Percentiles rank a stretch among this genome's conserved stretches.
Evolutionary conservation across 2,329 filamentous ascomycete species (phyloP).

Genomic region (Sarocladiaceae sp.): DNA sequence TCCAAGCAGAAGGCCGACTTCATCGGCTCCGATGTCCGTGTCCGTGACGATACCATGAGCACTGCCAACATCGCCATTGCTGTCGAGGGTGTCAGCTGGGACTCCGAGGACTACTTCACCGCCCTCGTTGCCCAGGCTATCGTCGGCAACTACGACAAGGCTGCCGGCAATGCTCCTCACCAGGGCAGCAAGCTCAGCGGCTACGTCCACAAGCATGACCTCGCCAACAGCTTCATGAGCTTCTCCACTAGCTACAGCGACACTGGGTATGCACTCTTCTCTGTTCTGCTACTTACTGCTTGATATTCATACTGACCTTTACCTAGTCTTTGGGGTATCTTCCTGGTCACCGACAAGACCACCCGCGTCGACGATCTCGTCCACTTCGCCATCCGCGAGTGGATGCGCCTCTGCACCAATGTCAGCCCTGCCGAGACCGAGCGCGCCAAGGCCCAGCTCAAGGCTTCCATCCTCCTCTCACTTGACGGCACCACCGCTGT

Average conservation of each 20-base stretch:
- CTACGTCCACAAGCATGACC: constrained; percentile 87
- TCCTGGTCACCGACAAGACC: constrained; percentile 88
- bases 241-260: constrained; percentile 99
- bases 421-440: constrained; percentile 90
- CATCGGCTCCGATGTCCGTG: constrained; percentile 90
- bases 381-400: constrained; percentile 97
- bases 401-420: constrained; percentile 88
- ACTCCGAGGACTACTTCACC: constrained; percentile 98
- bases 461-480: constrained; percentile 94
- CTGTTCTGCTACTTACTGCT: not conserved
- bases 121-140: constrained; percentile 97
- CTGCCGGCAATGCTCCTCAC: constrained; percentile 95
- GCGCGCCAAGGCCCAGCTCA: constrained; percentile 98
- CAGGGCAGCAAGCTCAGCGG: constrained; percentile 97
- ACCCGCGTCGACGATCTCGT: constrained; percentile 90
- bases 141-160: constrained; percentile 99
- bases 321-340: constrained; percentile 95
- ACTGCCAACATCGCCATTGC: constrained; percentile 98
- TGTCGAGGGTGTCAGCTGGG: constrained; percentile 99
- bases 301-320: constrained; percentile 18
- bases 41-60: constrained; percentile 93
- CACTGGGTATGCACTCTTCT: constrained; percentile 69
- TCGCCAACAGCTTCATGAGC: constrained; percentile 99
- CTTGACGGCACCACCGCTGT: constrained; percentile 97
- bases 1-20: constrained; percentile 92